These are phyloP conservation scores for Bipolaris victoriae DNA, from an alignment of 2,329 filamentous ascomycete genomes.

Conservation along the genomic window DNA sequence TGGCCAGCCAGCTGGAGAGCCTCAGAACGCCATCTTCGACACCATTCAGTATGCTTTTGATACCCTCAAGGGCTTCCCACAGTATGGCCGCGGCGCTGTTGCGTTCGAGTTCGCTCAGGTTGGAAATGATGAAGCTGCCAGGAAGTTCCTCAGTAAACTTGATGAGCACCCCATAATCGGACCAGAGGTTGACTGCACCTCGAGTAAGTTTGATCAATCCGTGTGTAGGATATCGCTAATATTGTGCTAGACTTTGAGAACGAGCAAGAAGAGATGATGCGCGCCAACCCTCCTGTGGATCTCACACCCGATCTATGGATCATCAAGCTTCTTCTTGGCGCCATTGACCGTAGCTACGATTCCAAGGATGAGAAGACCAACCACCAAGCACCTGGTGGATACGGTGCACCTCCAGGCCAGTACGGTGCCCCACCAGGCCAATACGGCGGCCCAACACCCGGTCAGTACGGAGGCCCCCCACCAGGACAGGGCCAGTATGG, in stretches of 20 bases:
- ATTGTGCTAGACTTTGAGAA: slow-evolving; percentile 64
- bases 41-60: slow-evolving; percentile 62
- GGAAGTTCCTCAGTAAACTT: slow-evolving; percentile 68
- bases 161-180: slow-evolving; percentile 69
- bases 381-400: slow-evolving; percentile 39
- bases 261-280: slow-evolving; percentile 70
- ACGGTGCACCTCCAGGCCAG: slow-evolving; percentile 40
- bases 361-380: slow-evolving; percentile 67
- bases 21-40: slow-evolving; percentile 62
- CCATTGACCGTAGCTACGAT: slow-evolving; percentile 70
- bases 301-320: slow-evolving; percentile 71
- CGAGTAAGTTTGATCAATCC: slow-evolving; percentile 58
- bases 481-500: slow-evolving; percentile 24
- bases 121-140: slow-evolving; percentile 68
- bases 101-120: slow-evolving; percentile 74
- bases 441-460: slow-evolving; percentile 26
- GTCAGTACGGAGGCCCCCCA: slow-evolving; percentile 22
- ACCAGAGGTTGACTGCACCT: slow-evolving; percentile 69
- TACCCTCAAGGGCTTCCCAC: slow-evolving; percentile 54
- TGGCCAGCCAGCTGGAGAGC: slow-evolving; percentile 69
- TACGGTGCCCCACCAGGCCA: slow-evolving; percentile 36
- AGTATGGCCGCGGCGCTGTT: slow-evolving; percentile 64
- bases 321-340: slow-evolving; percentile 70
- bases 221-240: slow-evolving; percentile 10
- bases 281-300: slow-evolving; percentile 65